These are phyloP conservation scores for Acacia concinna DNA, from an alignment of 331 rosid species.

Conservation along the genomic window DNA sequence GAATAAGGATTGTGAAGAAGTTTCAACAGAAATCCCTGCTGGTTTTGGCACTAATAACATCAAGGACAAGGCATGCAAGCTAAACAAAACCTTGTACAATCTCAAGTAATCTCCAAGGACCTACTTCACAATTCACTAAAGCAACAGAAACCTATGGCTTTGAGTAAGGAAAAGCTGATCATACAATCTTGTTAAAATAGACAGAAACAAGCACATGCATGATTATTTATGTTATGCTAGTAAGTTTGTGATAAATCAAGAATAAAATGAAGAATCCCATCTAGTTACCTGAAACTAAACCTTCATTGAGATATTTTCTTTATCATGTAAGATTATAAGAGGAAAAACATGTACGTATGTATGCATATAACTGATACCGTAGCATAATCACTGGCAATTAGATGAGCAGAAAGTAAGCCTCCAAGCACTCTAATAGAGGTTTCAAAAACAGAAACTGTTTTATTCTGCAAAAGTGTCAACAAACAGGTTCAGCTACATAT, in stretches of 20 bases:
- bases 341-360: slow-evolving; percentile 13
- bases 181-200: not conserved
- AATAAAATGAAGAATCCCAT: not conserved
- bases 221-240: not conserved
- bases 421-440: slow-evolving; percentile 89
- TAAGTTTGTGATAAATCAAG: not conserved
- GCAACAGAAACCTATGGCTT: not conserved
- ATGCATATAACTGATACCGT: slow-evolving; percentile 56
- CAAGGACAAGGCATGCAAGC: not conserved
- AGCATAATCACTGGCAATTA: slow-evolving; percentile 81
- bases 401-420: slow-evolving; percentile 93
- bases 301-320: not conserved
- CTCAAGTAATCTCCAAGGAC: not conserved
- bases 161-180: not conserved
- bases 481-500: slow-evolving; percentile 6
- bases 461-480: slow-evolving; percentile 66
- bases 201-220: not conserved
- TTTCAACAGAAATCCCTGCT: not conserved
- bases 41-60: not conserved
- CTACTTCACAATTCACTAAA: not conserved
- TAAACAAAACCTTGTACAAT: not conserved
- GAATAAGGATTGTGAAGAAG: not conserved
- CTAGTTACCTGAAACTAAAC: not conserved
- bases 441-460: slow-evolving; percentile 89
- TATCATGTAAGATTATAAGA: not conserved